Evolutionary conservation across 257 asterid species (phyloP), one percentile per base, ranked within the genome.

Genomic region (Salvia hispanica): DNA sequence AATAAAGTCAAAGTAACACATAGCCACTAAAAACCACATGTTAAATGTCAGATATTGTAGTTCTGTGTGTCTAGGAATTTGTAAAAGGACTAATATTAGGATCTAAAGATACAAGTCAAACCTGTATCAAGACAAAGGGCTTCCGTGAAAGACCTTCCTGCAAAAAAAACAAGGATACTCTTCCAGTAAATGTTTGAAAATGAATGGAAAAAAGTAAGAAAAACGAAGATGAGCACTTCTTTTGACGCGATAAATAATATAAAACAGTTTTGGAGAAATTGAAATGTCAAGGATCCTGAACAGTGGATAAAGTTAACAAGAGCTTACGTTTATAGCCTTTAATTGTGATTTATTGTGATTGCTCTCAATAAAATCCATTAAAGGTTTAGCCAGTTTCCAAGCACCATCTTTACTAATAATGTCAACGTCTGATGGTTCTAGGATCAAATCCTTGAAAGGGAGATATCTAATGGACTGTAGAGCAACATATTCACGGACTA

Each of bases 61-160:
- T n/a, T 12, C 10, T 9, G 13, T 11, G 40, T 42, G 18, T 9
- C 44, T 42, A 18, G 18, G 53, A 61, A 61, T 61, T 37, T 11
- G 15, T 61, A 39, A 9, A 6, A 62, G 36, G 45, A 68, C 48
- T 67, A 21, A 18, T 58, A 28, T 58, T 37, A 33, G 64, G 34
- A 61, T 72, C 48, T 46, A 81, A 55, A 77, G 63, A 52, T 33
- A 69, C 33, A 66, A 56, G 70, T 31, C 89, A 76, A 80, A 93
- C 97, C 99, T 94, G 99, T 75, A 94, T 94, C 80, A 94, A 78
- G 68, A 88, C 85, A 66, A 93, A 90, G 77, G 87, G 55, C 78
- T 74, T 78, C 50, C 97, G 95, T 40, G 95, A 93, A 80, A 93
- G 97, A 72, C 97, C 92, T 31, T 86, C 96, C 99, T 93, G 95